phyloP scores from a whole-genome alignment of 371 early-diverging fungal genomes.

The Lichtheimia ramosa region DNA sequence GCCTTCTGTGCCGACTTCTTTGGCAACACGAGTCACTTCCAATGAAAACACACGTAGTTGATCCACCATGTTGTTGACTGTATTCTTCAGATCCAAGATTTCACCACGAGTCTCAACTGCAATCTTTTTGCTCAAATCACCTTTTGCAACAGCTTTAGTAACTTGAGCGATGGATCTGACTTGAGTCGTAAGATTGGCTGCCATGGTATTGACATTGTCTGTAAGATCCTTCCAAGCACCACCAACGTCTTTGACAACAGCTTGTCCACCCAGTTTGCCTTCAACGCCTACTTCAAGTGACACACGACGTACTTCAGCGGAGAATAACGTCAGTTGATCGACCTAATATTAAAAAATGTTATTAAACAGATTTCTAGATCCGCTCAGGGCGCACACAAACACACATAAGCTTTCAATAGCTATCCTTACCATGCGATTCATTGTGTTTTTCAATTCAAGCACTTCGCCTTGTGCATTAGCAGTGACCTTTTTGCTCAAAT shows the following conservation, averaged over 20 bases:
- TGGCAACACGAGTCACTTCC: conserved; percentile 52
- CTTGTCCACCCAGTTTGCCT: conserved; percentile 48
- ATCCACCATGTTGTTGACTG: conserved; percentile 29
- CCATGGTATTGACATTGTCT: conserved; percentile 55
- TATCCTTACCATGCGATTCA: conserved; percentile 47
- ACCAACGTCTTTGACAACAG: conserved; percentile 44
- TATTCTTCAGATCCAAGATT: conserved; percentile 30
- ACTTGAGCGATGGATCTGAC: conserved; percentile 58
- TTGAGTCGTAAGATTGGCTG: conserved; percentile 49
- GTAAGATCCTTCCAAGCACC: conserved; percentile 58
- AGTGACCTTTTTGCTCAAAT: conserved; percentile 43
- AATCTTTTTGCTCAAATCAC: conserved; percentile 60
- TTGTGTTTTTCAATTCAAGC: conserved; percentile 38
- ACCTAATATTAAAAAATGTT: conserved; percentile 7
- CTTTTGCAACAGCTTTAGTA: conserved; percentile 53
- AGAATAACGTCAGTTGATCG: conserved; percentile 44
- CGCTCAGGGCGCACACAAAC: too few species aligned
- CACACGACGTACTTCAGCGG: conserved; percentile 46
- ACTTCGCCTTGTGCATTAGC: conserved; percentile 46
- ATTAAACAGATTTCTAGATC: background rate
- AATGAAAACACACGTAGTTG: conserved; percentile 35
- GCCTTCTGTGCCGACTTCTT: conserved; percentile 59
- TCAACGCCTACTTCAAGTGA: conserved; percentile 51
- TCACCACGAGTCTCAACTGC: conserved; percentile 66
- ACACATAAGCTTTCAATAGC: background rate